Conservation (phyloP, 2,329 filamentous ascomycete species). For the Penicillium sp. region DNA sequence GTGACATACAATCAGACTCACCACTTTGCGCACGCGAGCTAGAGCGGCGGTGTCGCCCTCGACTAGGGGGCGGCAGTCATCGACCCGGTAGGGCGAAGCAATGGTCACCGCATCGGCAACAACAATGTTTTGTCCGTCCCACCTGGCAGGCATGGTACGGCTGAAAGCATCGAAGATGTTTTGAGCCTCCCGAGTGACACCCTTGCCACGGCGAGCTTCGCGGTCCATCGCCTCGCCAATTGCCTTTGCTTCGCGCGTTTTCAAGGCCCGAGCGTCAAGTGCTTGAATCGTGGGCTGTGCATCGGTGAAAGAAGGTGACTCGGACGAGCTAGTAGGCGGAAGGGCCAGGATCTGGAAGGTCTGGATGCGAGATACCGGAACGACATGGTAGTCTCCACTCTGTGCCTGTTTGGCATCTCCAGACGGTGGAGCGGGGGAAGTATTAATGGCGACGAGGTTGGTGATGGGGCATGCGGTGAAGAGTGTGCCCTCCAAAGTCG, state of each 20-base stretch:
- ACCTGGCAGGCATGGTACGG: conserved; percentile 56
- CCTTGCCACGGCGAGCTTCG: conserved; percentile 55
- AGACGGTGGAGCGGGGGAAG: conserved; percentile 39
- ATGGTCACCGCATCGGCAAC: conserved; percentile 57
- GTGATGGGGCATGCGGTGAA: conserved; percentile 58
- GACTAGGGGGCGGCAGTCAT: conserved; percentile 46
- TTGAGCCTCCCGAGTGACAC: conserved; percentile 56
- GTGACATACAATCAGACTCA: conserved; percentile 34
- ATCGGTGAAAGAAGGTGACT: conserved; percentile 44
- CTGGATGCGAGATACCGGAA: conserved; percentile 55
- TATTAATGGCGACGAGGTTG: conserved; percentile 58
- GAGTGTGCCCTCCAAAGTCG: conserved; percentile 55
- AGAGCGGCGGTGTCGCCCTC: conserved; percentile 41
- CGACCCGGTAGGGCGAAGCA: conserved; percentile 52
- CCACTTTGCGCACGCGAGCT: conserved; percentile 45
- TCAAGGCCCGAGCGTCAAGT: conserved; percentile 52
- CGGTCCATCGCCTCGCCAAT: conserved; percentile 53
- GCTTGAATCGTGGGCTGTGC: conserved; percentile 39
- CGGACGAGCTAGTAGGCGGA: conserved; percentile 26
- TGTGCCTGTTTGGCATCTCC: conserved; percentile 34
- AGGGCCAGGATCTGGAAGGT: conserved; percentile 51
- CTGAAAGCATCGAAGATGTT: conserved; percentile 58
- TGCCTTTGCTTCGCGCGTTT: conserved; percentile 51
- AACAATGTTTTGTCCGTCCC: conserved; percentile 55
- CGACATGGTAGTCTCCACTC: conserved; percentile 54